Conservation (phyloP, 2,329 filamentous ascomycete species). For the Exophiala spinifera region DNA sequence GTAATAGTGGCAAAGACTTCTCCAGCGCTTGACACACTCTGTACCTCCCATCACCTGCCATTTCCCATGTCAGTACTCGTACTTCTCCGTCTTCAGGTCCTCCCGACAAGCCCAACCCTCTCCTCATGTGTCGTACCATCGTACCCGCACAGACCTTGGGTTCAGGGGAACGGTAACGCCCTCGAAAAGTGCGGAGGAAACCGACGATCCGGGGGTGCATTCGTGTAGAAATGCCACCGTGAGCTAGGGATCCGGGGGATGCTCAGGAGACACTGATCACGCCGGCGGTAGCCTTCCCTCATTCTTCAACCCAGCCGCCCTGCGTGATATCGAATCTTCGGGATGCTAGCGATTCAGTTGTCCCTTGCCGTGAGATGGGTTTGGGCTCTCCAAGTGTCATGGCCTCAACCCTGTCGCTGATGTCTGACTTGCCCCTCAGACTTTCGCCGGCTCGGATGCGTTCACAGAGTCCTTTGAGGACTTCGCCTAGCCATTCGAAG, state of each 20-base stretch:
- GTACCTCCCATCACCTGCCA: background rate
- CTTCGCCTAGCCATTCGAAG: constrained; percentile 66
- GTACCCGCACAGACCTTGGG: too few relatives aligned
- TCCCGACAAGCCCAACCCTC: too few relatives aligned
- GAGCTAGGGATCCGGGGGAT: background rate
- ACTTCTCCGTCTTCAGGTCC: constrained; percentile 10
- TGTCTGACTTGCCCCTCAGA: constrained; percentile 15
- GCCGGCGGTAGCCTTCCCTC: background rate
- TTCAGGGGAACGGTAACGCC: too few relatives aligned
- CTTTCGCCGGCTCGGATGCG: constrained; percentile 38
- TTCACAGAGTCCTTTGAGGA: constrained; percentile 57
- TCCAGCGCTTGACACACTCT: background rate
- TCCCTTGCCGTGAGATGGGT: constrained; percentile 17
- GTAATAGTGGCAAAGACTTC: background rate
- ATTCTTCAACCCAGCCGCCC: constrained; percentile 22
- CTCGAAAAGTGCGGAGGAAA: too few relatives aligned
- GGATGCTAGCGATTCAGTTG: constrained; percentile 5
- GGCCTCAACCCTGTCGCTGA: constrained; percentile 15
- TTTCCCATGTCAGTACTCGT: constrained; percentile 1
- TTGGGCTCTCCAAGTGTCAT: constrained; percentile 11
- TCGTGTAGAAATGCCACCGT: background rate
- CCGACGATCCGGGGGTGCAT: too few relatives aligned
- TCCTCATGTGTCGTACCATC: too few relatives aligned
- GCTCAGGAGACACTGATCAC: background rate
- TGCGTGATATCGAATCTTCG: constrained; percentile 21